Percentiles rank a stretch among this genome's conserved stretches.
These are phyloP conservation scores for Taphrina deformans DNA, from an alignment of 1,139 yeast species.

Conservation along the genomic window DNA sequence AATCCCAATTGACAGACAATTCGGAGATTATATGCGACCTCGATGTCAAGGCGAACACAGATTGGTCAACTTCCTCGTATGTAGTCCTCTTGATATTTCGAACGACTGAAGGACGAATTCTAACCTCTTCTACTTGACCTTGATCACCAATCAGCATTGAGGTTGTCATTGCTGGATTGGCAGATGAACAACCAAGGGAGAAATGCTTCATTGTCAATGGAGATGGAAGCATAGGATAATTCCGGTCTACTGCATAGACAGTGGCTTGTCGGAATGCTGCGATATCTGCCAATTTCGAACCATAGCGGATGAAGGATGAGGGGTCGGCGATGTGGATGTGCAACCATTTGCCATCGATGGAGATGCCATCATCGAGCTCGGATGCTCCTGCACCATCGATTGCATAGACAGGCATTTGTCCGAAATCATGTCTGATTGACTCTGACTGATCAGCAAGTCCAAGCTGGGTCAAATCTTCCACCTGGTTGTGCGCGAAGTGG, in stretches of 20 bases:
- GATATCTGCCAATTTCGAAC: slow-evolving; percentile 55
- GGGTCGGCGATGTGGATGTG: slow-evolving; percentile 90
- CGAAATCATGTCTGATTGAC: slow-evolving; percentile 39
- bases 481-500: background rate
- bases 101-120: slow-evolving; percentile 49
- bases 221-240: slow-evolving; percentile 70
- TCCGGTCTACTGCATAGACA: slow-evolving; percentile 69
- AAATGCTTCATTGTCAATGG: slow-evolving; percentile 57
- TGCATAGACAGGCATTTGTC: slow-evolving; percentile 65
- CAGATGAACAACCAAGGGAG: slow-evolving; percentile 50
- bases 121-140: slow-evolving; percentile 41
- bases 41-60: slow-evolving; percentile 38
- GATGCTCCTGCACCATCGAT: slow-evolving; percentile 79
- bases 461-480: background rate
- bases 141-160: slow-evolving; percentile 45
- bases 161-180: slow-evolving; percentile 56
- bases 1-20: background rate
- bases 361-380: slow-evolving; percentile 92
- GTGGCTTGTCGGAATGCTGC: slow-evolving; percentile 69
- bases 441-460: slow-evolving; percentile 33
- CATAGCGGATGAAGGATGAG: slow-evolving; percentile 58
- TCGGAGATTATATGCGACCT: slow-evolving; percentile 39
- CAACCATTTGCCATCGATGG: slow-evolving; percentile 54
- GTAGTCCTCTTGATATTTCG: slow-evolving; percentile 53
- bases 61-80: slow-evolving; percentile 54